A percentile compares a stretch with the other conserved stretches of the same genome.
These are phyloP conservation scores for Triticum aestivum DNA, from an alignment of 176 grass and related monocot genomes.

Conservation along the genomic window IWGSC_CS_RefSeq_v2.1 NC_057811.1:359337951-359338450, in stretches of 20 bases:
- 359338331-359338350: slow-evolving; percentile 66
- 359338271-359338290: slow-evolving; percentile 87
- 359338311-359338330: slow-evolving; percentile 89
- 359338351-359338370: slow-evolving; percentile 91
- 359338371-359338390: slow-evolving; percentile 61
- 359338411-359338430: slow-evolving; percentile 89
- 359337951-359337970: not conserved
- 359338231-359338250: slow-evolving; percentile 63
- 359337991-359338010: not conserved
- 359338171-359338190: not conserved
- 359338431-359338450: slow-evolving; percentile 72
- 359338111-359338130: slow-evolving; percentile 21
- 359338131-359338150: slow-evolving; percentile 13
- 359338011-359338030: not conserved
- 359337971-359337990: not conserved
- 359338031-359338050: slow-evolving; percentile 38
- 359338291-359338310: slow-evolving; percentile 91
- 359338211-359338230: slow-evolving; percentile 81
- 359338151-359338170: not conserved
- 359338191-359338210: slow-evolving; percentile 45
- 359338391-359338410: slow-evolving; percentile 70
- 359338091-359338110: not conserved
- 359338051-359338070: not conserved
- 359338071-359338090: not conserved
- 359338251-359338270: slow-evolving; percentile 75